phyloP scores from a whole-genome alignment of 495 filamentous ascomycete species.

The Aspergillus hancockii region DNA sequence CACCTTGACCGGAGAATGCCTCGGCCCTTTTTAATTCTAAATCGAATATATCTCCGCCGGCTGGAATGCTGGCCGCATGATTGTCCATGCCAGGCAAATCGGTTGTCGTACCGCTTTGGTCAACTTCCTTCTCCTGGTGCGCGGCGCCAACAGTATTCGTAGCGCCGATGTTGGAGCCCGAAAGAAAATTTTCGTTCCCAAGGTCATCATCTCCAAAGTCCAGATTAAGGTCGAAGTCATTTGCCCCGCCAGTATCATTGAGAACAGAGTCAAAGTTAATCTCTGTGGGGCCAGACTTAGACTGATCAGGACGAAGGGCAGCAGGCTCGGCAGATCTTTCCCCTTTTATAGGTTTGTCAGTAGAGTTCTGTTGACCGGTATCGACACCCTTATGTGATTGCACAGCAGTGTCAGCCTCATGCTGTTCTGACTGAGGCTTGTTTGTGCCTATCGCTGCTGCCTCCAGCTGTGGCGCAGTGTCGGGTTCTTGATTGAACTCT shows the following conservation, averaged over 20 bases:
- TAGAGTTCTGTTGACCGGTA: slow-evolving; percentile 13
- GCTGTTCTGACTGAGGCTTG: slow-evolving; percentile 20
- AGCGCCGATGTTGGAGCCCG: slow-evolving; percentile 35
- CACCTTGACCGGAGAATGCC: slow-evolving; percentile 9
- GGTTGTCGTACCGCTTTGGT: slow-evolving; percentile 25
- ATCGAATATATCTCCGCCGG: slow-evolving; percentile 46
- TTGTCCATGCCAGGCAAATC: slow-evolving; percentile 32
- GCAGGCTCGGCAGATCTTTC: slow-evolving; percentile 26
- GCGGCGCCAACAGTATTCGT: slow-evolving; percentile 17
- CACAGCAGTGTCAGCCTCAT: slow-evolving; percentile 13
- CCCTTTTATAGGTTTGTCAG: slow-evolving; percentile 25
- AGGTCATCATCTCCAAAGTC: slow-evolving; percentile 49
- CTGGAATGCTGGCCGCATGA: slow-evolving; percentile 30
- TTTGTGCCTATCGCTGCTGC: slow-evolving; percentile 18
- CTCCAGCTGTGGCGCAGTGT: slow-evolving; percentile 15
- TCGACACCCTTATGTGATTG: slow-evolving; percentile 19
- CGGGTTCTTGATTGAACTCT: slow-evolving; percentile 20
- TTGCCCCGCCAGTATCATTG: slow-evolving; percentile 32
- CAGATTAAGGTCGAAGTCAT: slow-evolving; percentile 48
- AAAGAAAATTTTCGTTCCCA: slow-evolving; percentile 46
- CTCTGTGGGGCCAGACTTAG: slow-evolving; percentile 28
- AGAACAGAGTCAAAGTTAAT: slow-evolving; percentile 44
- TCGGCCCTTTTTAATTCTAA: slow-evolving; percentile 40
- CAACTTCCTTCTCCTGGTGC: slow-evolving; percentile 20
- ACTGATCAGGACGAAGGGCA: slow-evolving; percentile 20